Conservation (phyloP, 495 filamentous ascomycete genomes). For the Penicillium subrubescens region DNA sequence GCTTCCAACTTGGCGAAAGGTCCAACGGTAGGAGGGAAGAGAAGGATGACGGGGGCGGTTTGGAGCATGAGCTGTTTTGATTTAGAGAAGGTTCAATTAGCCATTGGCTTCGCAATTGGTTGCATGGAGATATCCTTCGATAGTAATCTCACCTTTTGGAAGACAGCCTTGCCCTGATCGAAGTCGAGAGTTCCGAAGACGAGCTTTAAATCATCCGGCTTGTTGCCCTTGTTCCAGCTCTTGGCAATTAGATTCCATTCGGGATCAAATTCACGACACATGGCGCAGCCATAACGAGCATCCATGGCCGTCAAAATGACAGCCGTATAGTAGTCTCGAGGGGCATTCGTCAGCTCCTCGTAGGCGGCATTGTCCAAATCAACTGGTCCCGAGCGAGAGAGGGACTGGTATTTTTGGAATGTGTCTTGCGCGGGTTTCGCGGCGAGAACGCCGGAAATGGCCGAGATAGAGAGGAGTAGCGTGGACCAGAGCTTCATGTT, state of each 20-base stretch:
- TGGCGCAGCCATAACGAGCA: conserved; percentile 76
- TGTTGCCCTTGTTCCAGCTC: conserved; percentile 85
- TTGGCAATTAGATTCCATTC: conserved; percentile 89
- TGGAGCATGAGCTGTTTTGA: conserved; percentile 78
- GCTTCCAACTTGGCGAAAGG: conserved; percentile 71
- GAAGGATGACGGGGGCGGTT: conserved; percentile 85
- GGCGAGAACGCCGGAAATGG: conserved; percentile 45
- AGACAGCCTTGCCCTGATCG: conserved; percentile 76
- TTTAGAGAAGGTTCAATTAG: not conserved
- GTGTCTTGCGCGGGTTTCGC: conserved; percentile 36
- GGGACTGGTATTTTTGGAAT: conserved; percentile 68
- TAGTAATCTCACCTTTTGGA: conserved; percentile 69
- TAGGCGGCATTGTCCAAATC: conserved; percentile 77
- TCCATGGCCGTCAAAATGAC: conserved; percentile 90
- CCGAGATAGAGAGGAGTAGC: conserved; percentile 54
- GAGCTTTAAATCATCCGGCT: conserved; percentile 67
- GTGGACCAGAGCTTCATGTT: conserved; percentile 59
- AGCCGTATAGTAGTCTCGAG: conserved; percentile 80
- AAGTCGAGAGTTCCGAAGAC: conserved; percentile 91
- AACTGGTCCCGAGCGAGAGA: conserved; percentile 67
- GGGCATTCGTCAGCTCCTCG: conserved; percentile 68
- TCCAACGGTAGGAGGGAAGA: conserved; percentile 89
- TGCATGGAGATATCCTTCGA: not conserved
- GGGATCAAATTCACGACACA: conserved; percentile 89
- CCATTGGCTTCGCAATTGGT: not conserved